These are phyloP conservation scores for Allodekkera sacchari DNA, from an alignment of 805 yeast species.

Conservation along the genomic window DNA sequence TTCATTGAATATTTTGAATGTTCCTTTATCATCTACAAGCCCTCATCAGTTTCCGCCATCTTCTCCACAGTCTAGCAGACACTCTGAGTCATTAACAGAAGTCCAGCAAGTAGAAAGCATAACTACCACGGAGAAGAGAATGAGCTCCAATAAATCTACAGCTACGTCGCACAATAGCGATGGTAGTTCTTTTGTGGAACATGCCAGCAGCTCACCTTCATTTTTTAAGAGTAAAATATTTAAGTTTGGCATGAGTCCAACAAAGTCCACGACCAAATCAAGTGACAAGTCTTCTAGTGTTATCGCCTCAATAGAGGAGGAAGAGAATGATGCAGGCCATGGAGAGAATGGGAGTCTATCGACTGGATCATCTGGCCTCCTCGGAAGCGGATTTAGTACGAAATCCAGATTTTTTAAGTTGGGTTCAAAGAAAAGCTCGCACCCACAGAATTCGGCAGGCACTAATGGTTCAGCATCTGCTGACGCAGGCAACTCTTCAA, in stretches of 20 bases:
- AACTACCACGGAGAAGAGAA: too few species aligned
- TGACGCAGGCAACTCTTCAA: background rate
- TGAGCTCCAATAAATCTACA: too few species aligned
- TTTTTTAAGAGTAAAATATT: conserved; percentile 29
- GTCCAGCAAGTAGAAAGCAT: too few species aligned
- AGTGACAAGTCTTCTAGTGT: conserved; percentile 13
- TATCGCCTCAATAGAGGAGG: conserved; percentile 7
- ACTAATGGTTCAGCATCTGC: background rate
- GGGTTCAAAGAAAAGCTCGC: conserved; percentile 16
- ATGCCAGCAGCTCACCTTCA: conserved; percentile 27
- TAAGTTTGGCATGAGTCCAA: conserved; percentile 29
- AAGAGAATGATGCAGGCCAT: conserved; percentile 4
- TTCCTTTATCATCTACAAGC: too few species aligned
- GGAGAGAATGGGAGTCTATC: too few species aligned
- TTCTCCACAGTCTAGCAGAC: too few species aligned
- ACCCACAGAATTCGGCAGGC: conserved; percentile 5
- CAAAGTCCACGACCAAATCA: conserved; percentile 17
- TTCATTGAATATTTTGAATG: conserved; percentile 8
- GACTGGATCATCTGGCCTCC: conserved; percentile 6
- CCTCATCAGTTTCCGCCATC: conserved; percentile 6
- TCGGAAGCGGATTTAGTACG: conserved; percentile 18
- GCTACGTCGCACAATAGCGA: background rate
- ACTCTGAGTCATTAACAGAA: too few species aligned
- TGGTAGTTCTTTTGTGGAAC: conserved; percentile 6
- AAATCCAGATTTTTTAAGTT: conserved; percentile 25